Evolutionary conservation across 345 rosid species (phyloP).

Genomic region (Streptanthus diversifolius): DNA sequence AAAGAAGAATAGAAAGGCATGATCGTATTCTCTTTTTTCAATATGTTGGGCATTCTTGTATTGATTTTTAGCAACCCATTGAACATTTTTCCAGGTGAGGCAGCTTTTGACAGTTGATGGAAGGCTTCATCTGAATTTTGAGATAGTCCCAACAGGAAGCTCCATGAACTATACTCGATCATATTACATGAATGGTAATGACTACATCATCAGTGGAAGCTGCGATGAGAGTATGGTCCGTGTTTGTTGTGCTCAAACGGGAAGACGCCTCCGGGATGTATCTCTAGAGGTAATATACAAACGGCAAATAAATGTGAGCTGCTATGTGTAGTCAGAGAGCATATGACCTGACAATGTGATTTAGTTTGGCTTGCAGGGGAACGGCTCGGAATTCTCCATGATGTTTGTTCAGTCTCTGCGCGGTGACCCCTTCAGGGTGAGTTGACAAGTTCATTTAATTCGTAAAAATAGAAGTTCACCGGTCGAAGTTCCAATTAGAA

Average conservation of each 20-base stretch:
- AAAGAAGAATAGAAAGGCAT: not conserved
- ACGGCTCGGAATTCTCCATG: conserved; percentile 57
- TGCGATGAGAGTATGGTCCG: conserved; percentile 87
- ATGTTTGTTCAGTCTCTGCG: conserved; percentile 86
- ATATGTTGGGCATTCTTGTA: not conserved
- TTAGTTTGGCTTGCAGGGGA: conserved; percentile 50
- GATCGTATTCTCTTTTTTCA: not conserved
- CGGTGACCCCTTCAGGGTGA: conserved; percentile 90
- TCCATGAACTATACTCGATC: conserved; percentile 89
- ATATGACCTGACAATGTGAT: conserved; percentile 5
- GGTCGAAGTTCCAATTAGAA: not conserved
- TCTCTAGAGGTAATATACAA: conserved; percentile 64
- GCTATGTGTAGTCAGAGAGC: not conserved
- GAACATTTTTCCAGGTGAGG: conserved; percentile 54
- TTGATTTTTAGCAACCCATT: not conserved
- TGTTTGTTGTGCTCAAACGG: conserved; percentile 95
- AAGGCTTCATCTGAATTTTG: conserved; percentile 67
- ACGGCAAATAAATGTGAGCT: not conserved
- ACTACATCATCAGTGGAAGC: conserved; percentile 88
- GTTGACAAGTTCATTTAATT: conserved; percentile 13
- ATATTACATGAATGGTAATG: conserved; percentile 90
- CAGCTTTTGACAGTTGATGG: conserved; percentile 93
- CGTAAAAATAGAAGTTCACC: not conserved
- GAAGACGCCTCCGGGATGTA: conserved; percentile 90
- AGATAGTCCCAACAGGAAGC: conserved; percentile 69